Conservation (phyloP, 1,284 basidiomycete genomes). For the Sphaerobolus stellatus region DNA sequence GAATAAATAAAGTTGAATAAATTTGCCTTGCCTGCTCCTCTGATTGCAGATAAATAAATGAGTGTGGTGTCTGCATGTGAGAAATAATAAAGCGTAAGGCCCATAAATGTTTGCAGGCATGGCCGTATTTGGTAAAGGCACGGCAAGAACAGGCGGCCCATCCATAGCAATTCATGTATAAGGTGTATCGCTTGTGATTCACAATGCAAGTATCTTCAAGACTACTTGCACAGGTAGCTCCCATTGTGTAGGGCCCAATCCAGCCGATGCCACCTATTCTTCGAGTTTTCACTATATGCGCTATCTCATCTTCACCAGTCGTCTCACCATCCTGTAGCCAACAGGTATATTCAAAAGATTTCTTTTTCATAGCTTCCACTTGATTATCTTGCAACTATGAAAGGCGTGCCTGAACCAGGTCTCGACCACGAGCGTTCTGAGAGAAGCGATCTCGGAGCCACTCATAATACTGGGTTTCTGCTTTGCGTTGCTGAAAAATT, state of each 20-base stretch:
- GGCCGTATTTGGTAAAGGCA: neutral
- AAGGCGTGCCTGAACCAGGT: neutral
- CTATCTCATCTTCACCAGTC: neutral
- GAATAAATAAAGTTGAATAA: neutral
- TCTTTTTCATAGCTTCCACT: neutral
- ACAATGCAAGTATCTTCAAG: neutral
- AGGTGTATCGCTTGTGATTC: neutral
- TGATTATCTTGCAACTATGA: neutral
- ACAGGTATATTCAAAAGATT: neutral
- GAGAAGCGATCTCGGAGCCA: neutral
- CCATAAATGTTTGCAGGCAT: conserved; percentile 5
- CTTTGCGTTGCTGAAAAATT: conserved; percentile 18
- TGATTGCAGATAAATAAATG: neutral
- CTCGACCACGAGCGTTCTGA: neutral
- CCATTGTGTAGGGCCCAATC: neutral
- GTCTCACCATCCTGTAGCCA: neutral
- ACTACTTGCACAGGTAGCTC: conserved; percentile 4
- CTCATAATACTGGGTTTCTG: neutral
- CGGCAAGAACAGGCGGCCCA: neutral
- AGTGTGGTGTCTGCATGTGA: neutral
- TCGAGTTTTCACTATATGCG: neutral
- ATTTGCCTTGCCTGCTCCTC: neutral
- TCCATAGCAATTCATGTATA: conserved; percentile 2
- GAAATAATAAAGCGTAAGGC: neutral
- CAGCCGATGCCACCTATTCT: neutral